Conservation (phyloP, 2,329 filamentous ascomycete genomes). For the Xylaria polymorpha region DNA sequence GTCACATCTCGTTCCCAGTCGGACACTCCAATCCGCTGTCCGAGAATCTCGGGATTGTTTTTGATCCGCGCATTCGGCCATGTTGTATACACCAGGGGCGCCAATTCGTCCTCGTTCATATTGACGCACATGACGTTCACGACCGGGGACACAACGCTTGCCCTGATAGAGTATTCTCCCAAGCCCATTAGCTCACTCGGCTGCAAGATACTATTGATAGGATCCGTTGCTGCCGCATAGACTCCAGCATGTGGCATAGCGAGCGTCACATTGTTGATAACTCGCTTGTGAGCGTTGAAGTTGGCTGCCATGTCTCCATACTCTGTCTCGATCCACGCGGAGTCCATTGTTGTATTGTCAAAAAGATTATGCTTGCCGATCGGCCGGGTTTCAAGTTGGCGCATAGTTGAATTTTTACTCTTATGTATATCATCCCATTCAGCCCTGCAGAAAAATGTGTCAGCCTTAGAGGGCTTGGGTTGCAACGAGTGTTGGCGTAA, state of each 20-base stretch:
- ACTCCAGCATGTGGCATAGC: constrained; percentile 80
- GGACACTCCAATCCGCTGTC: constrained; percentile 50
- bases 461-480: constrained; percentile 45
- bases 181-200: constrained; percentile 72
- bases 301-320: constrained; percentile 63
- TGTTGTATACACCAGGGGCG: constrained; percentile 70
- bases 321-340: constrained; percentile 73
- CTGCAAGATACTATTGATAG: constrained; percentile 74
- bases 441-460: constrained; percentile 40
- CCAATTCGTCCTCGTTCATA: constrained; percentile 68
- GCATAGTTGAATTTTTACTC: constrained; percentile 56
- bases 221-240: constrained; percentile 70
- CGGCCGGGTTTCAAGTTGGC: constrained; percentile 60
- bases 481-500: background rate
- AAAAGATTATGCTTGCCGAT: constrained; percentile 71
- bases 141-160: constrained; percentile 75
- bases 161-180: constrained; percentile 74
- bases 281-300: constrained; percentile 62
- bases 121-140: constrained; percentile 81
- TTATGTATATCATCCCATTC: constrained; percentile 64
- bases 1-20: constrained; percentile 58
- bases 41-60: constrained; percentile 50
- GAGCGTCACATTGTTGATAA: constrained; percentile 80
- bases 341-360: constrained; percentile 78
- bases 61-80: constrained; percentile 63